Evolutionary conservation across 2,329 filamentous ascomycete species (phyloP), one percentile per base, ranked within the genome.

Genomic region (Colletotrichum phormii): DNA sequence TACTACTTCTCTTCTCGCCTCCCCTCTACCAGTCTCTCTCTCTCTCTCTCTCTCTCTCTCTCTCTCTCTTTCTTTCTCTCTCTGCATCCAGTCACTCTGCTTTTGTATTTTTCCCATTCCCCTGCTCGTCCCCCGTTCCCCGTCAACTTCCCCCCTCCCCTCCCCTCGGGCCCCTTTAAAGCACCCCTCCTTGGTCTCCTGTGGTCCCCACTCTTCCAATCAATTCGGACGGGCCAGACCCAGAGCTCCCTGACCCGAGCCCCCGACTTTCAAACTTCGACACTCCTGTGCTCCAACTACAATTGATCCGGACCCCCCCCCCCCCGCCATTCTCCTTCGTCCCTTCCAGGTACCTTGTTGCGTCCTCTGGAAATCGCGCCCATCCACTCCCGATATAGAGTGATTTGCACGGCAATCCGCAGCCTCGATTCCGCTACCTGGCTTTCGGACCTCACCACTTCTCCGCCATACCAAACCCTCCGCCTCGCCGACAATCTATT

Each of bases 221-320:
- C 70, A 72, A 72, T 72, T 64, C 70, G 55, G 66, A 72, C 66
- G 70, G 60, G 66, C 70, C 66, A 72, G 66, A 70, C 66, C 70
- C 60, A 60, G 66, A 61, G 67, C 70, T 70, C 65, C 60, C 61
- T 64, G 60, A 72, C 60, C 70, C 60, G 35, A 70, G 61, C 66
- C 70, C 65, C 66, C 66, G 55, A 70, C 70, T 67, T 61, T 61
- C 66, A 70, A 60, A 70, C 66, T 64, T 72, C 54, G 35, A 70
- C 66, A 33, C 59, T 70, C 53, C 66, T 70, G 55, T 60, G 60
- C 70, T 70, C 68, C 70, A 70, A 72, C 66, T 72, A 72, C 70
- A 72, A 72, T 72, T 72, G 70, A 64, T 64, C 68, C 54, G 60
- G 70, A 55, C n/a, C n/a, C n/a, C n/a, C n/a, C 26, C 42, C 69